Conservation (phyloP, 495 filamentous ascomycete genomes). For the Aspergillus olivimuriae region DNA sequence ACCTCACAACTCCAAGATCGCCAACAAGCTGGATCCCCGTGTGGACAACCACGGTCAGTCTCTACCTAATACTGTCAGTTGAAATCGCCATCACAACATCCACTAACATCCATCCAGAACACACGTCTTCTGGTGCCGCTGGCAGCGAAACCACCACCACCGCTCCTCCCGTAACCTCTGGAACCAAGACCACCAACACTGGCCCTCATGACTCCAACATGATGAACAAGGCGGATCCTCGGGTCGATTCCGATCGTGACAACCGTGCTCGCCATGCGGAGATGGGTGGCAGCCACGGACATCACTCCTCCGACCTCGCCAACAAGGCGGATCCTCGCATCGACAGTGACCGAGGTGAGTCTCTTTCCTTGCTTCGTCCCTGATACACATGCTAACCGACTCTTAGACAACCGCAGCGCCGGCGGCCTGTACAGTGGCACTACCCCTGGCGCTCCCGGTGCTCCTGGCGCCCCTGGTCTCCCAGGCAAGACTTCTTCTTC, state of each 20-base stretch:
- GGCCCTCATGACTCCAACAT: slow-evolving; percentile 34
- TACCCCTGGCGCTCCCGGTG: too few species aligned
- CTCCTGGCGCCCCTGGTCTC: too few species aligned
- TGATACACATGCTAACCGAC: too few species aligned
- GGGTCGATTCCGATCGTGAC: too few species aligned
- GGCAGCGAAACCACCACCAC: not conserved
- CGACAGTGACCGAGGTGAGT: slow-evolving; percentile 22
- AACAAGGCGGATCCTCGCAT: slow-evolving; percentile 36
- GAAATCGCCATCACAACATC: slow-evolving; percentile 8
- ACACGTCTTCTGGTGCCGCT: too few species aligned
- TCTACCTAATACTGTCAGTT: slow-evolving; percentile 23
- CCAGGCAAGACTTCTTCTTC: too few species aligned
- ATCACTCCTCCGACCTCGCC: slow-evolving; percentile 11
- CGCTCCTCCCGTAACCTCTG: not conserved
- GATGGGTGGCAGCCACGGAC: slow-evolving; percentile 12
- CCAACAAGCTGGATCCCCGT: slow-evolving; percentile 32
- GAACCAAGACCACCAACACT: slow-evolving; percentile 15
- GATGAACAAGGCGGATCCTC: slow-evolving; percentile 44
- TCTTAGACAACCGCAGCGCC: too few species aligned
- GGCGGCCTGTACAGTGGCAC: too few species aligned
- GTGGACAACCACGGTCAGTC: slow-evolving; percentile 26
- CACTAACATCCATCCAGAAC: too few species aligned
- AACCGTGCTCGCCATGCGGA: too few species aligned
- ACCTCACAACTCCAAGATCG: slow-evolving; percentile 13
- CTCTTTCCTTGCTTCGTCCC: too few species aligned